Evolutionary conservation across 2,329 filamentous ascomycete species (phyloP), one percentile per base, ranked within the genome.

Genomic region (Diaporthe helianthi): DNA sequence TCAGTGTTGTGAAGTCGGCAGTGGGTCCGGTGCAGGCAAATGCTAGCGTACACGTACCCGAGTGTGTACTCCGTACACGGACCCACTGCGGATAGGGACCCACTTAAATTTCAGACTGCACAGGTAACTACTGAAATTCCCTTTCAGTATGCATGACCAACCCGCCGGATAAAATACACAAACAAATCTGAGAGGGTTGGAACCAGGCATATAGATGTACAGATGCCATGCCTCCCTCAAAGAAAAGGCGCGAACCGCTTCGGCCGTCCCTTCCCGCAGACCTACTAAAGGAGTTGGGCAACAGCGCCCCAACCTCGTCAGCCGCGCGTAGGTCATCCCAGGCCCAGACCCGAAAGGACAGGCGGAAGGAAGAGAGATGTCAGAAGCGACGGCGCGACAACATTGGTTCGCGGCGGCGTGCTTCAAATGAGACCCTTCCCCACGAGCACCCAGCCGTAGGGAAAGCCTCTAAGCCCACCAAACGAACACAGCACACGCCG

Each of bases 321-420:
- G 17, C 55, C 10, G 52, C 38, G 72, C 71, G 69, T n/a, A 69
- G 36, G 54, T 55, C 31, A 24, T 54, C 68, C 68, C 73, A 68
- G 71, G 73, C 54, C 0, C 51, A 72, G 52, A 74, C 75, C 1
- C 85, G 90, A 73, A 92, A 92, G 80, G 89, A 92, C 66, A 85
- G 87, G 69, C 86, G 92, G 68, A 93, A 90, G 76, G 86, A 86
- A 19, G 88, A 92, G 74, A 85, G 92, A 67, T 80, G 83, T 26
- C 83, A 87, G 74, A 92, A 87, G 77, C 75, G 78, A 33, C 81
- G 82, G 17, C 74, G 77, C n/a, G 75, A 76, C 10, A 10, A 6
- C 15, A 36, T 7, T 2, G 53, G 13, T 26, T 17, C 19, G 24
- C 51, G 51, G 9, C 52, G 41, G 29, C 19, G 22, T 47, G 38